A percentile compares a stretch with the other conserved stretches of the same genome.
These are phyloP conservation scores for Annona squamosa DNA, from an alignment of 164 flowering plant genomes.

Conservation along the genomic window DNA sequence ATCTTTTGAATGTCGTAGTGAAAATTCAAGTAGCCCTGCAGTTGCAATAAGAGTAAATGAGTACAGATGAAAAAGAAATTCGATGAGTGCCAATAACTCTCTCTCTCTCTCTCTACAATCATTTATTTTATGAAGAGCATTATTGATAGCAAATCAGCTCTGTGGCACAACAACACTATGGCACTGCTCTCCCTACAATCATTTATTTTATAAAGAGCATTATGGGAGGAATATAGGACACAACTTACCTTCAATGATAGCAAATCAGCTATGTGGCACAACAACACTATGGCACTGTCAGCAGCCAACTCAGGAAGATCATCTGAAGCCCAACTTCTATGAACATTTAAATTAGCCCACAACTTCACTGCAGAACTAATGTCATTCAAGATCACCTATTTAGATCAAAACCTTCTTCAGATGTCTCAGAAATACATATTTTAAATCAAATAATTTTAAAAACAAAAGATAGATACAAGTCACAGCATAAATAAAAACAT, in stretches of 20 bases:
- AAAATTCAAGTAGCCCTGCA: conserved; percentile 52
- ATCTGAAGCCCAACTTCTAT: conserved; percentile 21
- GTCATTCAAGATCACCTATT: conserved; percentile 56
- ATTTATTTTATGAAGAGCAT: neutral
- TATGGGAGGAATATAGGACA: neutral
- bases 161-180: conserved; percentile 43
- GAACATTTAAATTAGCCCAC: conserved; percentile 36
- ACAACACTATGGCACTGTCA: conserved; percentile 36
- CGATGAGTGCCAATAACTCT: neutral
- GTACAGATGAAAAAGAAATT: conserved; percentile 3
- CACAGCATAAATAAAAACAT: neutral
- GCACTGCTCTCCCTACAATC: conserved; percentile 10
- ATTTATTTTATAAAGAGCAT: neutral
- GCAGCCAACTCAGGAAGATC: conserved; percentile 23
- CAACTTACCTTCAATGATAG: conserved; percentile 63
- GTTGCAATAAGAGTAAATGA: conserved; percentile 5
- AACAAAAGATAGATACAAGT: neutral
- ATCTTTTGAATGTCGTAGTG: conserved; percentile 44
- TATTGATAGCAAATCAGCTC: conserved; percentile 58
- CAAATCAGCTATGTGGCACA: conserved; percentile 61
- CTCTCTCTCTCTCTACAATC: neutral
- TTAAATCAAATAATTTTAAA: too few species aligned
- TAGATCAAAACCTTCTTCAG: conserved; percentile 5
- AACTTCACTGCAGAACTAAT: conserved; percentile 46
- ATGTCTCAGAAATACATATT: neutral